phyloP scores from a whole-genome alignment of 495 filamentous ascomycete species.

The Penicillium daleae region DNA sequence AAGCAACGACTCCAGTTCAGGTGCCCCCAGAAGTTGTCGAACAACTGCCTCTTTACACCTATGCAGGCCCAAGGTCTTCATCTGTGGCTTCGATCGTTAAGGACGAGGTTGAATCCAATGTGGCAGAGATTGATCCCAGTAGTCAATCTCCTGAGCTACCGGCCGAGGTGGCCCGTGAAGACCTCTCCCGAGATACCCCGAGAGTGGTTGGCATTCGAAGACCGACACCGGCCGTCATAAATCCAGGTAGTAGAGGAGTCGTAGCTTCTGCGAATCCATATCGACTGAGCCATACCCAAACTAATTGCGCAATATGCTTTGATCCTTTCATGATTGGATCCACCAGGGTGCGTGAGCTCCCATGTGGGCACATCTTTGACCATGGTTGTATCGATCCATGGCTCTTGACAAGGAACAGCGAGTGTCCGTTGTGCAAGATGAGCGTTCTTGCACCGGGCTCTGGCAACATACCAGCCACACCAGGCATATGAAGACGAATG shows the following conservation, averaged over 20 bases:
- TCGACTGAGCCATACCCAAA: conserved; percentile 43
- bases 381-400: conserved; percentile 85
- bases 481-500: conserved; percentile 12
- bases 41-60: conserved; percentile 74
- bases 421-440: conserved; percentile 88
- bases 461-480: conserved; percentile 53
- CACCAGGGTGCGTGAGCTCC: conserved; percentile 78
- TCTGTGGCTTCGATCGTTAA: conserved; percentile 17
- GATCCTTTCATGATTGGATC: conserved; percentile 71
- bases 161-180: not conserved
- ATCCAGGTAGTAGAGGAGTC: conserved; percentile 1
- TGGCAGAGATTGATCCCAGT: conserved; percentile 13
- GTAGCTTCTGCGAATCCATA: conserved; percentile 13
- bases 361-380: conserved; percentile 91
- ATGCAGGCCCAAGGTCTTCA: conserved; percentile 50
- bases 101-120: conserved; percentile 12
- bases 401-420: conserved; percentile 67
- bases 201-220: conserved; percentile 16
- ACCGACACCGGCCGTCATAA: conserved; percentile 26
- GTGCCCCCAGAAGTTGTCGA: conserved; percentile 71
- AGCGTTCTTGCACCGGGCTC: conserved; percentile 69
- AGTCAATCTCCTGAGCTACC: conserved; percentile 6
- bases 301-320: conserved; percentile 82
- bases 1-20: conserved; percentile 53
- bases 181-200: not conserved